Conservation (phyloP, 2,329 filamentous ascomycete genomes). For the Leptodontidium sp. region DNA sequence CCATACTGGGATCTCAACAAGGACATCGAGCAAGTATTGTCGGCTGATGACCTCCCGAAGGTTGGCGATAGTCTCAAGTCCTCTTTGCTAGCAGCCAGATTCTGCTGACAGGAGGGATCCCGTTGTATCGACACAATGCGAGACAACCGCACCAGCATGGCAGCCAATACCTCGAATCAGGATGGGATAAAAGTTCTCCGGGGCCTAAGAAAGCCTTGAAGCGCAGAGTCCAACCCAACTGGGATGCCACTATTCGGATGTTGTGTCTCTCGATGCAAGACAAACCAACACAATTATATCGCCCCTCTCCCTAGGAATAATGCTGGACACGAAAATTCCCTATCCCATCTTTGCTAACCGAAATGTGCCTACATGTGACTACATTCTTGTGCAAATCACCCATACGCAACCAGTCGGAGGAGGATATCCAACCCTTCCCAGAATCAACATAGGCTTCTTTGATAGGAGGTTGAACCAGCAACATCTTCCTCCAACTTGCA, state of each 20-base stretch:
- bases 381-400: background rate
- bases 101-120: background rate
- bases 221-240: background rate
- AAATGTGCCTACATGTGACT: background rate
- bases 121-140: background rate
- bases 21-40: background rate
- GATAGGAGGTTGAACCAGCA: constrained; percentile 15
- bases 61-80: no score
- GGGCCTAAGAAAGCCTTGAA: no score
- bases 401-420: constrained; percentile 13
- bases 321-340: constrained; percentile 3
- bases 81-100: no score
- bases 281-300: background rate
- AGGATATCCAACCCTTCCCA: background rate
- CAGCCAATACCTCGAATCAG: background rate
- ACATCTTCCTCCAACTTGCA: constrained; percentile 18
- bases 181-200: no score
- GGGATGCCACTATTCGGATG: background rate
- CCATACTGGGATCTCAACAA: background rate
- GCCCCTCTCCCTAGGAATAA: background rate
- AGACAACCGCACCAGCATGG: background rate
- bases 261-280: background rate
- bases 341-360: background rate
- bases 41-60: background rate
- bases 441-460: constrained; percentile 7